Percentiles rank a stretch among this genome's conserved stretches.
Evolutionary conservation across 2,329 filamentous ascomycete species (phyloP).

Genomic region (Ceratocystis alfenasii): DNA sequence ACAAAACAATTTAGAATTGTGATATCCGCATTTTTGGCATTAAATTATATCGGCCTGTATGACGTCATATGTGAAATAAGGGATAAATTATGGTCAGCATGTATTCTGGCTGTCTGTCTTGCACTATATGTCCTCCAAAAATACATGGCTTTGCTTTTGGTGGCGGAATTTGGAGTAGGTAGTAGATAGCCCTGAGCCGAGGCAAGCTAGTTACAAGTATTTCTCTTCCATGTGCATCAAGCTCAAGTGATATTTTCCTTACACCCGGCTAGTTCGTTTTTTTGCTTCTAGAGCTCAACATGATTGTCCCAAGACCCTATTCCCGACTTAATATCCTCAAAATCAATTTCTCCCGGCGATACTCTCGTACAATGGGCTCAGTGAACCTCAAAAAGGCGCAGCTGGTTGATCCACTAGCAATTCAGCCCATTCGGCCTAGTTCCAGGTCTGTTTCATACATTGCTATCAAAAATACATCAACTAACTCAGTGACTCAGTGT

Average conservation of each 20-base stretch:
- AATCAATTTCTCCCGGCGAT: background rate
- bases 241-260: background rate
- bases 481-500: slow-evolving; percentile 34
- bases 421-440: slow-evolving; percentile 13
- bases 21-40: background rate
- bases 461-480: background rate
- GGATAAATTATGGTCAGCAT: background rate
- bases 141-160: background rate
- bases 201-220: background rate
- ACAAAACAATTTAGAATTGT: background rate
- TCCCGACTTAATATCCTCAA: background rate
- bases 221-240: background rate
- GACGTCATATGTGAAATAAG: background rate
- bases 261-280: background rate
- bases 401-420: background rate
- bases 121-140: background rate
- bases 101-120: background rate
- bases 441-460: slow-evolving; percentile 10
- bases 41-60: background rate
- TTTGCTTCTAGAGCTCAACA: background rate
- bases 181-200: background rate
- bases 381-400: background rate
- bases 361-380: background rate
- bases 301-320: background rate
- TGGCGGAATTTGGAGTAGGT: background rate